These are phyloP conservation scores for Brassica carinata DNA, from an alignment of 345 rosid genomes.

Conservation along the genomic window DNA sequence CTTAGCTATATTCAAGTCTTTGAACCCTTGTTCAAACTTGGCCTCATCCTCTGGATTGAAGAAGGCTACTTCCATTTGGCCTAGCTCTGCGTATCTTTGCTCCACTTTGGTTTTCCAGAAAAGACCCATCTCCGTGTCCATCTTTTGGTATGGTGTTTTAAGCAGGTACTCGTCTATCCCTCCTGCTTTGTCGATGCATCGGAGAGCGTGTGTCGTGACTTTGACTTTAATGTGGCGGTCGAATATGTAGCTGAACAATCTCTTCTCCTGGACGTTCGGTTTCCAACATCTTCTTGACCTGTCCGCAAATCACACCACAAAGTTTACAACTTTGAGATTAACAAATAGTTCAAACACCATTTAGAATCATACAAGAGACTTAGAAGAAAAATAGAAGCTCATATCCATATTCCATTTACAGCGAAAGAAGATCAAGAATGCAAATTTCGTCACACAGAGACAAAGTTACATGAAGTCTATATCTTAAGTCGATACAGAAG, in stretches of 20 bases:
- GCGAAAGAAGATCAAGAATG: background rate
- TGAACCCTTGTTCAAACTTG: constrained; percentile 74
- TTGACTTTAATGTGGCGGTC: constrained; percentile 91
- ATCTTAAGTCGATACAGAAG: too few species aligned
- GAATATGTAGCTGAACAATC: constrained; percentile 86
- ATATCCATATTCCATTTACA: background rate
- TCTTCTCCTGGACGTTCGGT: constrained; percentile 91
- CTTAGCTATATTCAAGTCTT: constrained; percentile 68
- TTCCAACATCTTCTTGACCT: constrained; percentile 88
- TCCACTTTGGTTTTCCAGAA: constrained; percentile 92
- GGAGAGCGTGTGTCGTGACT: constrained; percentile 88
- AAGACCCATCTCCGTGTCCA: constrained; percentile 93
- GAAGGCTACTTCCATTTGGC: constrained; percentile 74
- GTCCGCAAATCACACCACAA: constrained; percentile 24
- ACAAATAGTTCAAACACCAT: constrained; percentile 17
- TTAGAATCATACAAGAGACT: background rate
- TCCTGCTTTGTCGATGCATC: constrained; percentile 97
- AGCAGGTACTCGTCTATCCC: constrained; percentile 97
- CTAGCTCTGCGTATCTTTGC: constrained; percentile 82
- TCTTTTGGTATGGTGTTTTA: constrained; percentile 90
- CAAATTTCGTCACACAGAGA: background rate
- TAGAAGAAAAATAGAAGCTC: background rate
- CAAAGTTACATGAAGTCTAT: background rate
- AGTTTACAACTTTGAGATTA: constrained; percentile 5
- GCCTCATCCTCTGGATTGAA: constrained; percentile 74